Base-by-base conservation (phyloP, 2,329 filamentous ascomycete genomes). In the Penicillium sp. region DNA sequence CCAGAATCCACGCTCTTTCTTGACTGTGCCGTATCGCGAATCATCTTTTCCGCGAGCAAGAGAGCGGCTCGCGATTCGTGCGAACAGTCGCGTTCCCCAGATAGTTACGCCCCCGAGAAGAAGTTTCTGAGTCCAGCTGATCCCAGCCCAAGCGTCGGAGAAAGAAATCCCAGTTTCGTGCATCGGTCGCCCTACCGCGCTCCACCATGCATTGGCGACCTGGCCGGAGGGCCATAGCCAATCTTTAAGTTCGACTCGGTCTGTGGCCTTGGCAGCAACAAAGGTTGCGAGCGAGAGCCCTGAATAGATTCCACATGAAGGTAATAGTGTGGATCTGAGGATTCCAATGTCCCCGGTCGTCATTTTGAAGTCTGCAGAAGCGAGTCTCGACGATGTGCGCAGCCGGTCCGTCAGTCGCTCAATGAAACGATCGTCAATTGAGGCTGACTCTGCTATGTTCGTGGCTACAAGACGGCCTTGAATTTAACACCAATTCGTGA, bases 141-240 rank as follows among this genome's bases (percentile, higher is more conserved):
- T 69, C 3, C 74, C 74, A 16, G 67, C 60, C 60, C 80, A 76
- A 15, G 81, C 79, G 43, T 76, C 70, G 1, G 70, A 60, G 5
- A 81, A 52, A 0, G 79, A 75, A 18, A 80, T 65, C 1, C 77
- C 75, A 28, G 76, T 71, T 51, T 74, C 69, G 44, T 74, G 65
- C 10, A 82, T 70, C 5, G 76, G 77, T n/a, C 75, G 72, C 13
- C 82, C 81, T 39, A 85, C 67, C 21, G 82, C 81, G 49, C 75
- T 79, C 79, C 81, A 85, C 83, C 82, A 85, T 6, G 81, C 81
- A 62, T 83, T 85, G 51, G 74, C 66, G 9, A 85, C 76, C 60
- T 80, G 80, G 2, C 74, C 79, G 4, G 74, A 69, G 1, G 81
- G 80, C 81, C 82, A 85, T 6, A 82, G 67, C 73, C 78, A 82